Evolutionary conservation across 2,329 filamentous ascomycete genomes (phyloP).

Genomic region (Coniochaeta sp.): DNA sequence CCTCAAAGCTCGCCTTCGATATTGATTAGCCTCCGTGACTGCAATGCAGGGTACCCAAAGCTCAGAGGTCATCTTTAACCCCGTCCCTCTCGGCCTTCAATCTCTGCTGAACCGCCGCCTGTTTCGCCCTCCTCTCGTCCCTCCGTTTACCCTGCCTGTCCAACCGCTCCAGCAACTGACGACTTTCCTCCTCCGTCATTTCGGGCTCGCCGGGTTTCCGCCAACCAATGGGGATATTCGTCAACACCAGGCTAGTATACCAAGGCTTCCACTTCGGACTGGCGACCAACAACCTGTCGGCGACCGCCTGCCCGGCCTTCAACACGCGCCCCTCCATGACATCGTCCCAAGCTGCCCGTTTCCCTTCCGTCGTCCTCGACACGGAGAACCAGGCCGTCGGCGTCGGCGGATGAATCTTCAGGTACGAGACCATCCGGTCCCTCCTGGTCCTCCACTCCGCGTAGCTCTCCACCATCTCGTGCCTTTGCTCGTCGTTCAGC

Average conservation of each 20-base stretch:
- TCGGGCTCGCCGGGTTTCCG: not conserved
- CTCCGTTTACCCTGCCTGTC: not conserved
- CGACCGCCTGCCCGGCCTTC: not conserved
- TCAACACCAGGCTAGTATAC: not conserved
- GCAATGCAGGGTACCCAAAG: too few species aligned
- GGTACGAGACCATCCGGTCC: not conserved
- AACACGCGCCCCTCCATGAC: not conserved
- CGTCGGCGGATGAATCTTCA: constrained; percentile 2
- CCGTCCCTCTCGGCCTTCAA: not conserved
- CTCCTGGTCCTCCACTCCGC: not conserved
- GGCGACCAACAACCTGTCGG: not conserved
- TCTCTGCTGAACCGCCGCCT: not conserved
- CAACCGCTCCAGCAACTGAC: not conserved
- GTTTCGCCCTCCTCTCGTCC: not conserved
- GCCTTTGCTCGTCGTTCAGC: not conserved
- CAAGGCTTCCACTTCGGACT: not conserved
- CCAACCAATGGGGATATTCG: not conserved
- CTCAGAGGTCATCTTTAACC: not conserved
- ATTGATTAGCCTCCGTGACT: too few species aligned
- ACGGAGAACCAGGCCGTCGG: not conserved
- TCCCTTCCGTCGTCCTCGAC: not conserved
- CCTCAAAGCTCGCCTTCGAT: too few species aligned
- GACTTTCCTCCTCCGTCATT: not conserved
- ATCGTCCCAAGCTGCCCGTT: not conserved
- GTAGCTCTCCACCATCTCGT: not conserved